Conservation (phyloP, 1,139 yeast species). For the Candida sanyaensis region DNA sequence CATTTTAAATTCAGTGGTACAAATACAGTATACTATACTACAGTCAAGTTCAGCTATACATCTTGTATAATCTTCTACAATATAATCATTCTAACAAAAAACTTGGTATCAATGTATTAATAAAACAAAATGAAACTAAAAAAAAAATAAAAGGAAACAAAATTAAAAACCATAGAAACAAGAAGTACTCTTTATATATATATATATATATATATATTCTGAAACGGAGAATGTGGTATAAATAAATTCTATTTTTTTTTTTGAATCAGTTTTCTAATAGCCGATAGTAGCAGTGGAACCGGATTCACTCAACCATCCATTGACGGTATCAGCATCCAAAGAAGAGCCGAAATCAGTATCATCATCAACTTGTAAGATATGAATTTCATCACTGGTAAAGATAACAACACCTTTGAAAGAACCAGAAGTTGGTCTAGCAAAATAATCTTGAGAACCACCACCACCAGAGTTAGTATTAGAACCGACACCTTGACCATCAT, state of each 20-base stretch:
- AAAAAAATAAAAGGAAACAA: not conserved
- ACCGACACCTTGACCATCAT: slow-evolving; percentile 76
- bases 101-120: slow-evolving; percentile 1
- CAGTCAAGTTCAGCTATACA: no score
- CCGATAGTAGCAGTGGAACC: slow-evolving; percentile 43
- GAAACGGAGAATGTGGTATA: not conserved
- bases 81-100: not conserved
- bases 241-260: no score
- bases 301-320: slow-evolving; percentile 50
- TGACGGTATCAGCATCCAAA: slow-evolving; percentile 55
- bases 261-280: slow-evolving; percentile 13
- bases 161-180: no score
- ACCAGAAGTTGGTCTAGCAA: slow-evolving; percentile 74
- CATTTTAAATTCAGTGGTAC: no score
- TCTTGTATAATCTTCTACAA: no score
- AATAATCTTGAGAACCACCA: slow-evolving; percentile 88
- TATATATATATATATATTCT: no score
- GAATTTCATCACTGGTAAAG: slow-evolving; percentile 58
- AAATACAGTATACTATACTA: no score
- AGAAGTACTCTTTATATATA: no score
- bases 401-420: slow-evolving; percentile 90
- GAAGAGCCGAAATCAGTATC: slow-evolving; percentile 49
- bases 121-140: not conserved
- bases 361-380: slow-evolving; percentile 58
- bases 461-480: slow-evolving; percentile 58